Evolutionary conservation across 768 basidiomycete species (phyloP).

Genomic region (Phylloporus sp.): DNA sequence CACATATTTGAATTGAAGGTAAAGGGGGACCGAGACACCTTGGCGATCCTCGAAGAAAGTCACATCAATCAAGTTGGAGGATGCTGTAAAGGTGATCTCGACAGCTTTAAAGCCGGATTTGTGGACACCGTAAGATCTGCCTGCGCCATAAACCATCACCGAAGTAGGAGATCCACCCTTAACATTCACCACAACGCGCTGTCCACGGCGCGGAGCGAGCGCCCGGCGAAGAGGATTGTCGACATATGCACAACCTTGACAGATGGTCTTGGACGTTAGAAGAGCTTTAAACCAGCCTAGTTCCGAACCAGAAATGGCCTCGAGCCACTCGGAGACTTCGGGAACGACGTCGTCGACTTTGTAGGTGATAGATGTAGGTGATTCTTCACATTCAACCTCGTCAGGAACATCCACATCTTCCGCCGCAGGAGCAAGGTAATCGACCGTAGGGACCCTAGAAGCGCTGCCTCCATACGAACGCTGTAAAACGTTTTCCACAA

Average conservation of each 20-base stretch:
- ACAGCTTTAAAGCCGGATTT: slow-evolving; percentile 76
- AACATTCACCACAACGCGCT: slow-evolving; percentile 65
- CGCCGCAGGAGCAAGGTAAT: slow-evolving; percentile 70
- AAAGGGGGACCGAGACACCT: slow-evolving; percentile 70
- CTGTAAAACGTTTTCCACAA: slow-evolving; percentile 75
- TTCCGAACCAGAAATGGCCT: slow-evolving; percentile 74
- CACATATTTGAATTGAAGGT: slow-evolving; percentile 78
- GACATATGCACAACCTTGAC: slow-evolving; percentile 81
- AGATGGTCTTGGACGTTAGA: slow-evolving; percentile 72
- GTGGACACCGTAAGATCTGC: slow-evolving; percentile 74
- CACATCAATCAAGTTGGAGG: slow-evolving; percentile 57
- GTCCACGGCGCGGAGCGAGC: slow-evolving; percentile 74
- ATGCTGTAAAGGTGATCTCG: slow-evolving; percentile 56
- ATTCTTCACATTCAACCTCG: slow-evolving; percentile 40
- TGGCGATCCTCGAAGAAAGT: slow-evolving; percentile 81
- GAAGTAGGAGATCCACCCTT: slow-evolving; percentile 46
- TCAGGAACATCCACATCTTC: slow-evolving; percentile 33
- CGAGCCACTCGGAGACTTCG: slow-evolving; percentile 68
- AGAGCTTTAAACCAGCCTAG: slow-evolving; percentile 86
- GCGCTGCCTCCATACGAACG: slow-evolving; percentile 73
- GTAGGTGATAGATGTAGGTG: slow-evolving; percentile 43
- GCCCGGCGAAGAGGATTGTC: slow-evolving; percentile 87
- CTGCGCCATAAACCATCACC: slow-evolving; percentile 68
- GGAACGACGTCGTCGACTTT: slow-evolving; percentile 54
- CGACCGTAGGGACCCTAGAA: slow-evolving; percentile 69